Base-by-base conservation (phyloP, 169 alveolate species). In the Amoebophrya sp. region DNA sequence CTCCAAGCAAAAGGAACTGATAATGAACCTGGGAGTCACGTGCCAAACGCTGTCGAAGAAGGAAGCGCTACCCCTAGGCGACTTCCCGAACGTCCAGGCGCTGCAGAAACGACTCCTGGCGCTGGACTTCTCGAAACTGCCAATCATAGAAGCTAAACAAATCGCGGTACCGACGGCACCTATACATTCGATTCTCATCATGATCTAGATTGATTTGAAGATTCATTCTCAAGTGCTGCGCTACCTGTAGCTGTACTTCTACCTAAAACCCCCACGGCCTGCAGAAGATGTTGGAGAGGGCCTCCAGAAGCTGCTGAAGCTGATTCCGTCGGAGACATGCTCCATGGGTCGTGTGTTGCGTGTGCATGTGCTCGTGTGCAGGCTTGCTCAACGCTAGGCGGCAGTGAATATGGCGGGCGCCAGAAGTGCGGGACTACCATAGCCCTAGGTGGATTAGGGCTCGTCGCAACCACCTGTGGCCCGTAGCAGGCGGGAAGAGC, bases 1-100 rank as follows among this genome's bases (percentile, higher is more conserved):
- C 34, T 0, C 31, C 58, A 88, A 40, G 50, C 89, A 88, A 23
- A 34, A 38, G 89, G 89, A 88, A 13, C 45, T 88, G 34, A 39
- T 88, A 15, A 18, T 15, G 13, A 13, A 45, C 18, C 69, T 45
- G 13, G 69, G 18, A 45, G 69, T 15, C 16, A 69, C 69, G n/a
- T 91, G 41, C 88, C 90, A 88, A n/a, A 50, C 40, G 31, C 89
- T 91, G 1, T 26, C 91, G 0, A 15, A 39, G 41, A 90, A 89
- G 41, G 20, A 48, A 10, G 43, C 88, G 0, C 34, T 88, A 0
- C 90, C 93, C 16, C 88, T 69, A 0, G 91, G 91, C 34, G 93
- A 91, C 42, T 91, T 91, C 91, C 93, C 93, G 0, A 89, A 91
- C 15, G 70, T 90, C 16, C 78, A 58, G 34, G 78, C 78, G 29